Percentiles rank a stretch among this genome's conserved stretches.
Evolutionary conservation across 129 eudicot species (phyloP).

Genomic region (Tagetes patula): DNA sequence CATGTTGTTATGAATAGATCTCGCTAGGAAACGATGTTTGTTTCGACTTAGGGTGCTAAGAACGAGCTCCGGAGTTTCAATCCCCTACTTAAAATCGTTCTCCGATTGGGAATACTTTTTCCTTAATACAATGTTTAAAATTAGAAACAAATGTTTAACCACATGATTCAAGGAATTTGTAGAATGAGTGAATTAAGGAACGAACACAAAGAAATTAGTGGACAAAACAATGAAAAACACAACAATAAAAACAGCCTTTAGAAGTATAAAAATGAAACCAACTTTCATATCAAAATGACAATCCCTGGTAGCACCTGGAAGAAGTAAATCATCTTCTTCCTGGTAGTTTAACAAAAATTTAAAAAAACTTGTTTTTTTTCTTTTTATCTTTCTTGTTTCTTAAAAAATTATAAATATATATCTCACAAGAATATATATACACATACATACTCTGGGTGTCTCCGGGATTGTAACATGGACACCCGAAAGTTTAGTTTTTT

Average conservation of each 20-base stretch:
- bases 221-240: conserved; percentile 31
- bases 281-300: conserved; percentile 21
- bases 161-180: conserved; percentile 8
- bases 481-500: conserved; percentile 31
- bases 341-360: conserved; percentile 20
- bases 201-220: conserved; percentile 23
- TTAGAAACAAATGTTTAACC: not conserved
- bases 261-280: conserved; percentile 24
- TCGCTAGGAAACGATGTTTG: too few species aligned
- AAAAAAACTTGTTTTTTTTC: not conserved
- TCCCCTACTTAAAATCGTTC: too few species aligned
- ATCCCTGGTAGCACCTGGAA: conserved; percentile 51
- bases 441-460: conserved; percentile 36
- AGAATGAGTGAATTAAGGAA: conserved; percentile 33
- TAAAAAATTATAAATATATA: not conserved
- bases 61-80: too few species aligned
- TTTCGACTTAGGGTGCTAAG: too few species aligned
- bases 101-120: too few species aligned
- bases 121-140: not conserved
- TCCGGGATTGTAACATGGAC: conserved; percentile 45
- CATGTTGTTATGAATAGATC: too few species aligned
- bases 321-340: conserved; percentile 44
- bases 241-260: conserved; percentile 23
- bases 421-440: conserved; percentile 6
- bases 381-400: conserved; percentile 18